Evolutionary conservation across 148 eudicot species (phyloP).

Genomic region (Fagopyrum esculentum): DNA sequence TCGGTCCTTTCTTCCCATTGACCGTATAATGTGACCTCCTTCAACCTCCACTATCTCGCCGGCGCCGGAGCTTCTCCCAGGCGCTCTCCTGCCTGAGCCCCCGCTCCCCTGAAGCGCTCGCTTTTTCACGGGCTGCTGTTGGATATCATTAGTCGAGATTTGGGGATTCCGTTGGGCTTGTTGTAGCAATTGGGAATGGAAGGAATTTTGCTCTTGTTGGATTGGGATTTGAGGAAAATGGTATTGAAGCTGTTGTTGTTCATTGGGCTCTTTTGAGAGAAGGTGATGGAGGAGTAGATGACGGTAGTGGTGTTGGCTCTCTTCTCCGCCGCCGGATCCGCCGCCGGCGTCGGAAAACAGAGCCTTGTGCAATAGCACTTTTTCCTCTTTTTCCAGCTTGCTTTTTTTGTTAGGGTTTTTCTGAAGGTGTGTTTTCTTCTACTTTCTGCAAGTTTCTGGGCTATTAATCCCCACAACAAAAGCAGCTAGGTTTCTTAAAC

Average conservation of each 20-base stretch:
- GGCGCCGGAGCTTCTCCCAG: constrained; percentile 28
- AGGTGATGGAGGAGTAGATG: constrained; percentile 11
- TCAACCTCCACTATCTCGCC: constrained; percentile 88
- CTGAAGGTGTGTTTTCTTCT: too few relatives aligned
- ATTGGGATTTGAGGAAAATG: background rate
- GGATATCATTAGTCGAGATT: background rate
- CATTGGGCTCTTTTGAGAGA: constrained; percentile 5
- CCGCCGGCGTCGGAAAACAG: constrained; percentile 8
- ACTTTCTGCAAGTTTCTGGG: too few relatives aligned
- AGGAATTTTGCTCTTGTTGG: background rate
- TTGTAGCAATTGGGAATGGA: background rate
- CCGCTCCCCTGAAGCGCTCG: background rate
- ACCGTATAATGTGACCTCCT: constrained; percentile 89
- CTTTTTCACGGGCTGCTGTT: background rate
- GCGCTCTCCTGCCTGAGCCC: background rate
- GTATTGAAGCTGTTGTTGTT: constrained; percentile 14
- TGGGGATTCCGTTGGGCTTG: background rate
- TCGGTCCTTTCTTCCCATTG: constrained; percentile 78
- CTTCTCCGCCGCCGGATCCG: constrained; percentile 9
- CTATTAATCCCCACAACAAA: background rate
- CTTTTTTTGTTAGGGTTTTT: background rate
- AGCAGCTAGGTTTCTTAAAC: background rate
- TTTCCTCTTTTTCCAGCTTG: constrained; percentile 55
- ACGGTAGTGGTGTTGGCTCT: constrained; percentile 14
- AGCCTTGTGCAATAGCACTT: background rate